Percentiles rank a stretch among this genome's conserved stretches.
Evolutionary conservation across 148 eudicot species (phyloP).

Genomic region (Mesembryanthemum crystallinum): DNA sequence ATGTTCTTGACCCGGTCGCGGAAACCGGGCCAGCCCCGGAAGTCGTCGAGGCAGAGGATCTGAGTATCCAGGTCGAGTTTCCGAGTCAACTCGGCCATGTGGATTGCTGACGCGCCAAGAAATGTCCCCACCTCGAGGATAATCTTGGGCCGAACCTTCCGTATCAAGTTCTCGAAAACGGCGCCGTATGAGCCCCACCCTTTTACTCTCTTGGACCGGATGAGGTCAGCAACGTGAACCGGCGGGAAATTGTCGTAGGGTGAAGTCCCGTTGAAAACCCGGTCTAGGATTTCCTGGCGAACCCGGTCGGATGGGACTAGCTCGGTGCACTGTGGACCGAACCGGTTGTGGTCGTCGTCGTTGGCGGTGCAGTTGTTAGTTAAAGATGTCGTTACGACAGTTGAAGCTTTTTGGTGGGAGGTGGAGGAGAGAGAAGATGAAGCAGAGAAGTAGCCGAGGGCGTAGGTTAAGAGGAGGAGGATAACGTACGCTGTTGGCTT

Average conservation of each 20-base stretch:
- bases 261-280: conserved; percentile 52
- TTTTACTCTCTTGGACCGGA: conserved; percentile 34
- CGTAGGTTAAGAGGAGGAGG: conserved; percentile 36
- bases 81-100: conserved; percentile 53
- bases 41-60: conserved; percentile 71
- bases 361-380: not conserved
- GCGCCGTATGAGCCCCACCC: conserved; percentile 78
- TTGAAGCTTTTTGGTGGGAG: not conserved
- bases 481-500: conserved; percentile 22
- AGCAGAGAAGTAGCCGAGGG: conserved; percentile 42
- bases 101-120: conserved; percentile 74
- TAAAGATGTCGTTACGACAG: not conserved
- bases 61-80: conserved; percentile 52
- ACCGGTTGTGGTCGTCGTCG: conserved; percentile 34
- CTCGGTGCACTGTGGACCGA: conserved; percentile 33
- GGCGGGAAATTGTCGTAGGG: conserved; percentile 65
- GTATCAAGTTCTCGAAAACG: conserved; percentile 58
- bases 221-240: conserved; percentile 33
- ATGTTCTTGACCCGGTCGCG: conserved; percentile 22
- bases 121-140: conserved; percentile 73
- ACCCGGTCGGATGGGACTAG: conserved; percentile 34
- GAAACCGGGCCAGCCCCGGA: conserved; percentile 74
- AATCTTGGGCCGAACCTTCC: conserved; percentile 38
- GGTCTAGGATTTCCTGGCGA: conserved; percentile 39
- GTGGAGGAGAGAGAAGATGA: conserved; percentile 6